Evolutionary conservation across 2,329 filamentous ascomycete genomes (phyloP).

Genomic region (Penicillium sp.): DNA sequence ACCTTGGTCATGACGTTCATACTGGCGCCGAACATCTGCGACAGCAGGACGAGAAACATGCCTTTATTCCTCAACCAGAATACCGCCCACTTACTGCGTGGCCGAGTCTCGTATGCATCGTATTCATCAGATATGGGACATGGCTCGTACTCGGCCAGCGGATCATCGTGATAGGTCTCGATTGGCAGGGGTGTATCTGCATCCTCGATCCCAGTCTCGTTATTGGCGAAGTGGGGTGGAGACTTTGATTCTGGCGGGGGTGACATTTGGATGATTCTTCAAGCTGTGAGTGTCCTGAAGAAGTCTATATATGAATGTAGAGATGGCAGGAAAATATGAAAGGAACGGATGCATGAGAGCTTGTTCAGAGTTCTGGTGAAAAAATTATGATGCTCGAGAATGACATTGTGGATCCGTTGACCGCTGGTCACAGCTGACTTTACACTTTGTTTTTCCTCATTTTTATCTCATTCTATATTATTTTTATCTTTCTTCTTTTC

Average conservation of each 20-base stretch:
- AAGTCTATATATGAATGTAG: neutral
- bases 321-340: neutral
- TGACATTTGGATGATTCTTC: neutral
- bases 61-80: constrained; percentile 64
- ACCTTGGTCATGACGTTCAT: constrained; percentile 81
- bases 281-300: neutral
- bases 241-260: neutral
- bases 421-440: neutral
- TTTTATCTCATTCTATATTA: neutral
- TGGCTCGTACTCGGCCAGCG: constrained; percentile 17
- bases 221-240: neutral
- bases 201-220: neutral
- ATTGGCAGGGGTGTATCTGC: constrained; percentile 18
- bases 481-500: neutral
- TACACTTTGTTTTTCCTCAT: neutral
- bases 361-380: neutral
- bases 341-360: neutral
- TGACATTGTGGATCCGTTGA: neutral
- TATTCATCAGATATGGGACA: constrained; percentile 16
- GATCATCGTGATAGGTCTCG: constrained; percentile 12
- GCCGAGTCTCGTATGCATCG: neutral
- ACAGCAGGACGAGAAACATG: constrained; percentile 64
- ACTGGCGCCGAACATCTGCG: constrained; percentile 73
- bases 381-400: neutral
- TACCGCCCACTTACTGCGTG: neutral